These are phyloP conservation scores for Daphne laureola DNA, from an alignment of 441 rosid species.

Conservation along the genomic window DNA sequence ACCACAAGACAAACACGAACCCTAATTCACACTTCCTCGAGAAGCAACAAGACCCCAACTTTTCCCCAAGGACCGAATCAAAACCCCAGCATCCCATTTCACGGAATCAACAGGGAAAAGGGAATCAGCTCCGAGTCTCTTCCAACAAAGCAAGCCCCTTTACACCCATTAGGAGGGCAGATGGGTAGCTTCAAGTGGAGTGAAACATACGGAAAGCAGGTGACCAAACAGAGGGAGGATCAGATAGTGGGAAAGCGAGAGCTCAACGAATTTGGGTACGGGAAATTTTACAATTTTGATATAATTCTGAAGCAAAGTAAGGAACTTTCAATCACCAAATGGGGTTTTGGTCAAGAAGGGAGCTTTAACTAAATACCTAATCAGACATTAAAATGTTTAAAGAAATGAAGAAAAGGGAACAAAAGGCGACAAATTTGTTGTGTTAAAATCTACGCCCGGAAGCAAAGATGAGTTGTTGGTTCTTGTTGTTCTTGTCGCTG, in stretches of 20 bases:
- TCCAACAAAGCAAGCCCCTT: slow-evolving; percentile 6
- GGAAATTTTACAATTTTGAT: slow-evolving; percentile 7
- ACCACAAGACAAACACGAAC: slow-evolving; percentile 44
- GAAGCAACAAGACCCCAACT: slow-evolving; percentile 23
- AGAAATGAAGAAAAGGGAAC: background rate
- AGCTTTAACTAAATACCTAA: background rate
- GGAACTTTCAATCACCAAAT: slow-evolving; percentile 11
- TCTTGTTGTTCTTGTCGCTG: slow-evolving; percentile 2
- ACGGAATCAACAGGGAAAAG: slow-evolving; percentile 1
- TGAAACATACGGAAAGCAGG: slow-evolving; percentile 38
- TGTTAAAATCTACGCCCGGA: slow-evolving; percentile 2
- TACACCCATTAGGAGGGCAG: slow-evolving; percentile 16
- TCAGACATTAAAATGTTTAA: too few relatives aligned
- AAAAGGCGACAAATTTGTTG: background rate
- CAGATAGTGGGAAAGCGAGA: slow-evolving; percentile 59
- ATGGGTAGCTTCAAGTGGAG: slow-evolving; percentile 67
- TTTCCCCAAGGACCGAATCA: slow-evolving; percentile 40
- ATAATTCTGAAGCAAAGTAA: slow-evolving; percentile 7
- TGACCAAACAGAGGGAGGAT: slow-evolving; percentile 21
- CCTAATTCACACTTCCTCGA: slow-evolving; percentile 32
- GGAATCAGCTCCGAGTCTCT: slow-evolving; percentile 21
- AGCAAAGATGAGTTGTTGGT: background rate
- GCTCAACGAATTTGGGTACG: slow-evolving; percentile 49
- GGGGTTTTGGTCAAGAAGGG: slow-evolving; percentile 15
- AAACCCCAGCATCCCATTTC: slow-evolving; percentile 20